Evolutionary conservation across 1,139 yeast species (phyloP), one percentile per base, ranked within the genome.

Genomic region (Saccharomycopsis hybrid): DNA sequence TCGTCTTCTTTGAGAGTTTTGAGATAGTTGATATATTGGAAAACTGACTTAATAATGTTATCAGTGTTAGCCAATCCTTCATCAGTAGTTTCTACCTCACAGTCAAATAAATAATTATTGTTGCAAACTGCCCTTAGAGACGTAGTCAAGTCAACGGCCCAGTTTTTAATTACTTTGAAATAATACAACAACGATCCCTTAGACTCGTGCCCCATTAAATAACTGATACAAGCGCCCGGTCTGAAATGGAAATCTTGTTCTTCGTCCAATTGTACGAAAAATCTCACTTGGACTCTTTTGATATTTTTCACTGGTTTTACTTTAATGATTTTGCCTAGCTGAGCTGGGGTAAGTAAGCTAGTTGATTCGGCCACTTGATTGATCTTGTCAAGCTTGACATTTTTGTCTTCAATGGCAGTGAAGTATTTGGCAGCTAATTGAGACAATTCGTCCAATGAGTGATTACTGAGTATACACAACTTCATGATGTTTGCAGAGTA

Each of bases 171-270:
- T 3, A 48, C 36, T 66, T 89, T 90, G 56, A 90, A 74, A 57
- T 73, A 75, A 50, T 81, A 76, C 38, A 87, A 71, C 18, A 92
- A 66, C 1, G 96, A 87, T 1, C 97, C 97, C 49, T 80, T 73
- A 49, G 88, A 87, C 68, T 92, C 97, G 64, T 92, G 97, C 35
- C 98, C 97, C 51, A 92, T 68, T 51, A 92, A 71, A 64, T 90
- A 97, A 29, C 92, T 78, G 58, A 72, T 76, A 64, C 88, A 85
- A 49, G 74, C 77, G 9, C 77, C 73, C 0, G 97, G 95, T 58
- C 79, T 80, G 30, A 77, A 72, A 46, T 76, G 76, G 86, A 92
- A 85, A 50, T 74, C 66, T 13, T 68, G 66, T 35, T 76, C 78
- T 52, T 75, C 72, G 59, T 81, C 83, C 60, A 86, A 90, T 1